Percentiles rank a stretch among this genome's conserved stretches.
Conservation (phyloP, 2,329 filamentous ascomycete genomes). For the Cryphonectria radicalis region DNA sequence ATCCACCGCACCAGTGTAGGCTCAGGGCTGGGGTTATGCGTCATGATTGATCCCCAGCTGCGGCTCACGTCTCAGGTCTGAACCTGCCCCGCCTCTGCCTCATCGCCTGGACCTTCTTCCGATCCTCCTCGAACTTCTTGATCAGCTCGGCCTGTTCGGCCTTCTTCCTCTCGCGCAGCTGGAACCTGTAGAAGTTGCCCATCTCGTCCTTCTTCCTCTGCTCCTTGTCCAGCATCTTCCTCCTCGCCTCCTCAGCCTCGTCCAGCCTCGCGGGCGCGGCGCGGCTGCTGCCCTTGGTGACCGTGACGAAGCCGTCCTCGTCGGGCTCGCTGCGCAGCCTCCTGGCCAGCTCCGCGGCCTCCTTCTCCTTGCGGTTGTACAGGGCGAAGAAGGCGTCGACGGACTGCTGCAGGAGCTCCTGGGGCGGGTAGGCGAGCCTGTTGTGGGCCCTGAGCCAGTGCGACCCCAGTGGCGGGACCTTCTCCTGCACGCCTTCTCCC, state of each 20-base stretch:
- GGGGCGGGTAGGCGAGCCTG: constrained; percentile 71
- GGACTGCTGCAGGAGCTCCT: constrained; percentile 66
- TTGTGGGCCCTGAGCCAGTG: constrained; percentile 68
- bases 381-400: constrained; percentile 86
- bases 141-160: constrained; percentile 71
- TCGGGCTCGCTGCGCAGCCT: constrained; percentile 79
- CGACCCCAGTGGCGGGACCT: constrained; percentile 61
- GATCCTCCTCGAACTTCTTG: constrained; percentile 77
- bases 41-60: neutral
- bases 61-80: constrained; percentile 50
- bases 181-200: constrained; percentile 83
- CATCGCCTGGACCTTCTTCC: constrained; percentile 72
- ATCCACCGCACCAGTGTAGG: no score
- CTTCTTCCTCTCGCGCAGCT: constrained; percentile 79
- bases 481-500: constrained; percentile 65
- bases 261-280: constrained; percentile 74
- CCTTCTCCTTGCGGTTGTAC: constrained; percentile 75
- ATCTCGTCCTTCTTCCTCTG: constrained; percentile 66
- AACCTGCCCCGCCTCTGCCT: constrained; percentile 68
- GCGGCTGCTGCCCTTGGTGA: constrained; percentile 77
- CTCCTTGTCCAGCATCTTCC: constrained; percentile 66
- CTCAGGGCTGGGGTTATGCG: neutral
- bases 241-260: constrained; percentile 65
- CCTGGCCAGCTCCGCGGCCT: constrained; percentile 64
- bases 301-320: constrained; percentile 94